Percentiles rank a stretch among this genome's conserved stretches.
Evolutionary conservation across 176 grass and related monocot species (phyloP).

Genomic region (Rhynchospora breviuscula): DNA sequence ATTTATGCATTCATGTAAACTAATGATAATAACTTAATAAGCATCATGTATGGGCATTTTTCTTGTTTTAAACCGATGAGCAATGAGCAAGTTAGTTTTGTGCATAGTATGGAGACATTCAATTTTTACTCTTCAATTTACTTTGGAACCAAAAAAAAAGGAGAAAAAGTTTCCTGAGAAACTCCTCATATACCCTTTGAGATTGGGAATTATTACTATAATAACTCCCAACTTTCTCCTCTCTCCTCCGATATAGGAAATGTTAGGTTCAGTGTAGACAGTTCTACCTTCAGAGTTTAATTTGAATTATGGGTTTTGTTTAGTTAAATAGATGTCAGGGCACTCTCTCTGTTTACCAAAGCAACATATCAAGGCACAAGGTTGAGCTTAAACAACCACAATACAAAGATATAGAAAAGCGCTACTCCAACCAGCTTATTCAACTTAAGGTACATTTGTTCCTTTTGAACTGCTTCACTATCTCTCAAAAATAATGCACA

Average conservation of each 20-base stretch:
- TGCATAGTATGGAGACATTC: not conserved
- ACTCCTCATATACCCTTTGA: not conserved
- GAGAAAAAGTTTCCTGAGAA: not conserved
- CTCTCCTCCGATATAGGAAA: not conserved
- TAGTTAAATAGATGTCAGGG: conserved; percentile 91
- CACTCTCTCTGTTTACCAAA: conserved; percentile 80
- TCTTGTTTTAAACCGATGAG: not conserved
- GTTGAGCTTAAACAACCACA: conserved; percentile 88
- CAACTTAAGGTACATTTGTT: conserved; percentile 81
- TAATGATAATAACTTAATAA: not conserved
- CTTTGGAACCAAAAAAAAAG: not conserved
- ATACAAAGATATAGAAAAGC: conserved; percentile 86
- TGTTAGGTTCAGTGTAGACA: conserved; percentile 13
- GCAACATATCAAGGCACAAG: conserved; percentile 86
- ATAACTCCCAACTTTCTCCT: not conserved
- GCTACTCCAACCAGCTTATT: conserved; percentile 85
- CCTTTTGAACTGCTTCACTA: conserved; percentile 19
- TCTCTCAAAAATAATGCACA: not conserved
- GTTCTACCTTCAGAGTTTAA: not conserved
- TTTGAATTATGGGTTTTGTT: conserved; percentile 11
- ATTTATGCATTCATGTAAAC: not conserved
- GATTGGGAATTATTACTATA: not conserved
- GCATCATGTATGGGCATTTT: not conserved
- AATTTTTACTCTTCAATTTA: not conserved
- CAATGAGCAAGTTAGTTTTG: not conserved